phyloP scores from a whole-genome alignment of 2,329 filamentous ascomycete genomes.

The Diaporthe humulicola region DNA sequence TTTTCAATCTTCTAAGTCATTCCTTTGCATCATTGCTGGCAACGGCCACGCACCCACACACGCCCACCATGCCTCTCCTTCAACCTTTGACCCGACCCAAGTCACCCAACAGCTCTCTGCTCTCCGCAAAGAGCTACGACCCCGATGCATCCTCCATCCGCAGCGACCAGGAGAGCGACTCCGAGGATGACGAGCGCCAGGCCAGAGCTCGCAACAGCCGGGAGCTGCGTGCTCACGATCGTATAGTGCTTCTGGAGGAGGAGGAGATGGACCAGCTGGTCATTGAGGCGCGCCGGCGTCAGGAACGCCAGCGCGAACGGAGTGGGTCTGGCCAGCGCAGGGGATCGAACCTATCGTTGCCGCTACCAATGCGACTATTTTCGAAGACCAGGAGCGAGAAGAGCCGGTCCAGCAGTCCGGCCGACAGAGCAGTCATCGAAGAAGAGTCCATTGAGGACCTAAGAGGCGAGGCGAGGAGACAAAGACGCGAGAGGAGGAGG shows the following conservation, averaged over 20 bases:
- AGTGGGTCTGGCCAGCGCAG: conserved; percentile 49
- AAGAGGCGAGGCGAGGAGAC: conserved; percentile 62
- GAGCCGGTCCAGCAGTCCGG: conserved; percentile 53
- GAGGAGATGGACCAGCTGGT: conserved; percentile 77
- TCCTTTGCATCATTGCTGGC: conserved; percentile 31
- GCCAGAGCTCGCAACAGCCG: conserved; percentile 75
- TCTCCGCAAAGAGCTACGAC: conserved; percentile 75
- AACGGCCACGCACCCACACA: conserved; percentile 32
- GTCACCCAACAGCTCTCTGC: conserved; percentile 57
- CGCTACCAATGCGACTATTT: conserved; percentile 62
- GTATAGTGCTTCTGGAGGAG: conserved; percentile 80
- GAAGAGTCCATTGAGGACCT: conserved; percentile 62
- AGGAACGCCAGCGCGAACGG: conserved; percentile 63
- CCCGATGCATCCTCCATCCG: conserved; percentile 77
- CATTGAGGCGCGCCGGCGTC: conserved; percentile 61
- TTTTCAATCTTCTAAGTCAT: conserved; percentile 22
- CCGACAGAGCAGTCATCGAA: conserved; percentile 46
- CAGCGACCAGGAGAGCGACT: conserved; percentile 81
- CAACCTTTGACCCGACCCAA: conserved; percentile 38
- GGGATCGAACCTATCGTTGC: conserved; percentile 60
- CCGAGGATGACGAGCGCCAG: conserved; percentile 80
- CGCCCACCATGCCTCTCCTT: conserved; percentile 39
- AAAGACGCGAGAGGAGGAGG: conserved; percentile 63
- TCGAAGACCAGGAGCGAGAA: conserved; percentile 55
- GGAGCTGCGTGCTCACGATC: conserved; percentile 78